A percentile compares a stretch with the other conserved stretches of the same genome.
These are phyloP conservation scores for Mycena galericulata DNA, from an alignment of 768 basidiomycete species.

Conservation along the genomic window DNA sequence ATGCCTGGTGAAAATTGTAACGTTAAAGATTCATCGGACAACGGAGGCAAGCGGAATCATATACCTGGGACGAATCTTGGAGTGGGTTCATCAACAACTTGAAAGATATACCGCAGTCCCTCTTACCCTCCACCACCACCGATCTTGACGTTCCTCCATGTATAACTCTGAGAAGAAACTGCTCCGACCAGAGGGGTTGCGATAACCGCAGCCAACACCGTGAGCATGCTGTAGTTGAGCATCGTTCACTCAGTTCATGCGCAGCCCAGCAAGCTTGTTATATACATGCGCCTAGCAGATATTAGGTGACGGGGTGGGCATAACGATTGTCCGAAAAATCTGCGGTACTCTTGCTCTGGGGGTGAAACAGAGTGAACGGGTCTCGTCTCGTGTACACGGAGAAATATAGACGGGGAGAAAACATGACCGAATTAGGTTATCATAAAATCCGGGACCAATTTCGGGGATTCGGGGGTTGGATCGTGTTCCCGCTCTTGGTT, in stretches of 20 bases:
- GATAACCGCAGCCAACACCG: constrained; percentile 44
- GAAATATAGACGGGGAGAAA: constrained; percentile 6
- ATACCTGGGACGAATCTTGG: constrained; percentile 38
- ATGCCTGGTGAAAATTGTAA: constrained; percentile 51
- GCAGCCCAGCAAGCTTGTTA: neutral
- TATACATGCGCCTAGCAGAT: constrained; percentile 25
- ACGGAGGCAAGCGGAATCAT: constrained; percentile 53
- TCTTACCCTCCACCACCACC: constrained; percentile 44
- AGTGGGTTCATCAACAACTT: neutral
- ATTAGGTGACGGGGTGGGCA: neutral
- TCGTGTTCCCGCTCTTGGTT: neutral
- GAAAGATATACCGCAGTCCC: neutral
- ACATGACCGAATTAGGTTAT: constrained; percentile 6
- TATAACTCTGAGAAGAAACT: constrained; percentile 55
- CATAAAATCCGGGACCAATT: constrained; percentile 12
- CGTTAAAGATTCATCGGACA: constrained; percentile 51
- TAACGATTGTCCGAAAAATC: constrained; percentile 26
- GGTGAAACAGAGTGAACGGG: neutral
- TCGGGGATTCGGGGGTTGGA: constrained; percentile 26
- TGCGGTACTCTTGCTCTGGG: constrained; percentile 9
- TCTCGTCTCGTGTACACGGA: constrained; percentile 16
- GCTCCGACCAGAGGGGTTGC: constrained; percentile 48
- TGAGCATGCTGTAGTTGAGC: constrained; percentile 47
- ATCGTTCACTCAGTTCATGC: constrained; percentile 37
- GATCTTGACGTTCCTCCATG: constrained; percentile 74